These are phyloP conservation scores for Psilocybe azurescens DNA, from an alignment of 768 basidiomycete genomes.

Conservation along the genomic window DNA sequence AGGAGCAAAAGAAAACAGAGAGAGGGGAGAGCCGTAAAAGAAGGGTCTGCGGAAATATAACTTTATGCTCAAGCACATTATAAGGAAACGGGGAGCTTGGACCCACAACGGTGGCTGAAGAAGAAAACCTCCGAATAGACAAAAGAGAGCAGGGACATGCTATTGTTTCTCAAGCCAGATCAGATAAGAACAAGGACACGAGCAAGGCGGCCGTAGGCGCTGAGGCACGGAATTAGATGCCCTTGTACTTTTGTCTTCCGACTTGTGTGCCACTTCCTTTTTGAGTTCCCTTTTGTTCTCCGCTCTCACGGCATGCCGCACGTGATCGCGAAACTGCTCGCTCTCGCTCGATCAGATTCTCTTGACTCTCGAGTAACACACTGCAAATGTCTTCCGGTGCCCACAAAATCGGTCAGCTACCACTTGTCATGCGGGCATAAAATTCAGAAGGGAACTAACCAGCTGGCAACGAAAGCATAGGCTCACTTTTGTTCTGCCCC, in stretches of 20 bases:
- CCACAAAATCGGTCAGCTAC: conserved; percentile 44
- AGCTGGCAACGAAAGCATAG: conserved; percentile 40
- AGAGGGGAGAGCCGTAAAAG: conserved; percentile 6
- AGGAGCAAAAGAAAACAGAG: neutral
- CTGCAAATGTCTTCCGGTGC: conserved; percentile 20
- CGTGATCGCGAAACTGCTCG: conserved; percentile 18
- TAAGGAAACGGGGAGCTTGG: conserved; percentile 26
- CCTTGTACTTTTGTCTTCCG: conserved; percentile 17
- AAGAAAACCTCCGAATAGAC: conserved; percentile 20
- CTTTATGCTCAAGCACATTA: conserved; percentile 17
- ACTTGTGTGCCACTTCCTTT: conserved; percentile 5
- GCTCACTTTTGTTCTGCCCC: conserved; percentile 94
- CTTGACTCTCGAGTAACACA: neutral
- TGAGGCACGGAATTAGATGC: neutral
- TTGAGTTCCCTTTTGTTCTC: conserved; percentile 21
- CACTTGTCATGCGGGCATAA: neutral
- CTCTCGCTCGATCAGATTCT: neutral
- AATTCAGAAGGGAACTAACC: neutral
- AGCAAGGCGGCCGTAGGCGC: conserved; percentile 5
- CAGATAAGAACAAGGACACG: conserved; percentile 11
- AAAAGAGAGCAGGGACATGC: conserved; percentile 21
- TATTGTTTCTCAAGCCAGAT: conserved; percentile 16
- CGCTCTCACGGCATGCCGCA: conserved; percentile 7
- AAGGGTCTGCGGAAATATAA: conserved; percentile 8
- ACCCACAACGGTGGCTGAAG: conserved; percentile 36